Evolutionary conservation across 371 early-diverging fungal genomes (phyloP), one percentile per base, ranked within the genome.

Genomic region (Mortierella sp.): DNA sequence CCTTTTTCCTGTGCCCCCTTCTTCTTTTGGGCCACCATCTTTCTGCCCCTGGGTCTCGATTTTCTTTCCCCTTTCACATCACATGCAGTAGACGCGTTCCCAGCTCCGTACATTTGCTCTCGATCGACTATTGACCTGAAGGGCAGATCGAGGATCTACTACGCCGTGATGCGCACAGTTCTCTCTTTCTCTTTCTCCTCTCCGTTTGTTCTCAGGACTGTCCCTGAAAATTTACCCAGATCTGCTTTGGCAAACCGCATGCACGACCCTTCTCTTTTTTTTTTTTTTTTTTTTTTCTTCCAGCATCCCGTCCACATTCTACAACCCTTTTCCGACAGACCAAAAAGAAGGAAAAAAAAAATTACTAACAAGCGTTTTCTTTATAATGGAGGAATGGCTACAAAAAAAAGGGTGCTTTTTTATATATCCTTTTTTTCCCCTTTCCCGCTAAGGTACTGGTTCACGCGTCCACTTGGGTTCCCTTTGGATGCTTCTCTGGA

Each of bases 381-480:
- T 37, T 37, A 37, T 37, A 37, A 37, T 37, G 37, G 37, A 37
- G 37, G 30, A 26, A 47, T 61, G 46, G 48, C 48, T 45, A 61
- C 62, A 61, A 61, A 19, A 47, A 29, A 52, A 21, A 50, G 50
- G 51, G 51, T 21, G 30, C 37, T 63, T 23, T 23, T 53, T 52
- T 53, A 23, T 50, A 60, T 50, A 62, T 50, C 62, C 30, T 63
- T 45, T 63, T 63, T 53, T 63, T 30, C 29, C 30, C n/a, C 7
- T 52, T 53, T 51, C 21, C 21, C 50, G 21, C 16, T n/a, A 50
- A 50, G 21, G 21, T 50, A 50, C 37, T 37, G 37, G 37, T 37
- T 37, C 37, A 37, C 37, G 9, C 37, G 37, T 37, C 37, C 37
- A 37, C 37, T 37, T 37, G 37, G 37, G 37, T 37, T 37, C 37